Conservation (phyloP, 2,329 filamentous ascomycete genomes). For the Penicillium olsonii region DNA sequence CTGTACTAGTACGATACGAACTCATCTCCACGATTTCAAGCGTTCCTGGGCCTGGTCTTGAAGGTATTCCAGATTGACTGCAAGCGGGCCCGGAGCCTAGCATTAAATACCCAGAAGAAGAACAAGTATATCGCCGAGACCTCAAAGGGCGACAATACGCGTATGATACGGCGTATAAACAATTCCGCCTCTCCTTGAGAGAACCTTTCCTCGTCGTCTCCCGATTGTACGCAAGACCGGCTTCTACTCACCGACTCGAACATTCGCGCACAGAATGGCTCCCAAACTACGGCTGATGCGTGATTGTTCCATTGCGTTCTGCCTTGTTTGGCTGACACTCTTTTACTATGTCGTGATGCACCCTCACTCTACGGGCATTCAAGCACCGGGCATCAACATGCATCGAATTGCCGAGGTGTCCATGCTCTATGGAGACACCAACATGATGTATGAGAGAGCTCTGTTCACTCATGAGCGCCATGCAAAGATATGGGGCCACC, state of each 20-base stretch:
- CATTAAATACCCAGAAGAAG: neutral
- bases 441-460: slow-evolving; percentile 38
- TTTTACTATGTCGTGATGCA: too few species aligned
- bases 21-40: neutral
- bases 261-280: too few species aligned
- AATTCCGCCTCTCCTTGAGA: neutral
- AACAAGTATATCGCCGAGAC: too few species aligned
- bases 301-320: too few species aligned
- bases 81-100: too few species aligned
- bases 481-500: slow-evolving; percentile 37
- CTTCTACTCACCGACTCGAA: too few species aligned
- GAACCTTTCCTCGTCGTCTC: neutral
- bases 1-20: slow-evolving; percentile 8
- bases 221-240: too few species aligned
- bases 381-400: neutral
- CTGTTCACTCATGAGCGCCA: slow-evolving; percentile 38
- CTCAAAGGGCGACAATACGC: too few species aligned
- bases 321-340: neutral
- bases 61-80: too few species aligned
- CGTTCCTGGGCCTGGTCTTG: too few species aligned
- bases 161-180: too few species aligned
- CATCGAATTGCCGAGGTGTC: slow-evolving; percentile 34
- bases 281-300: neutral
- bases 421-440: slow-evolving; percentile 35
- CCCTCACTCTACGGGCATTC: too few species aligned